These are phyloP conservation scores for Diplodia sapinea DNA, from an alignment of 2,329 filamentous ascomycete genomes.

Conservation along the genomic window DNA sequence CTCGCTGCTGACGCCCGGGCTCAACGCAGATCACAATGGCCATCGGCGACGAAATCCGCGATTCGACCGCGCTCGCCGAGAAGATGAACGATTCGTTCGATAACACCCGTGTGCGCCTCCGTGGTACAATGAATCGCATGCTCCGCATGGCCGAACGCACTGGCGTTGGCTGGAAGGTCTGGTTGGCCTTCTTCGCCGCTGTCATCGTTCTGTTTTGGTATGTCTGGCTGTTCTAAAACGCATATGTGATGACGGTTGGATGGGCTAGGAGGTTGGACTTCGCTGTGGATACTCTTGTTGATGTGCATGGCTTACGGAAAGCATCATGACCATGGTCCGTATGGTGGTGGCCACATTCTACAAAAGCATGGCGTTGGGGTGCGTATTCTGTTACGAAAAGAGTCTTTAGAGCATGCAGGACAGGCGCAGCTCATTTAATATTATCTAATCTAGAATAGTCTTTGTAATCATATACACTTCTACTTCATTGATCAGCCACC, in stretches of 20 bases:
- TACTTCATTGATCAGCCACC: neutral
- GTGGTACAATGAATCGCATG: conserved; percentile 97
- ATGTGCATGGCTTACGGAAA: conserved; percentile 23
- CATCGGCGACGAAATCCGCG: conserved; percentile 94
- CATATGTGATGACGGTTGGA: neutral
- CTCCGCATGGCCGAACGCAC: conserved; percentile 91
- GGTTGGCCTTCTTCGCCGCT: conserved; percentile 85
- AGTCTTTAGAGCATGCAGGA: conserved; percentile 11
- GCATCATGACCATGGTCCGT: conserved; percentile 20
- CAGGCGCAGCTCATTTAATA: conserved; percentile 18
- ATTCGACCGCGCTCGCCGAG: conserved; percentile 84
- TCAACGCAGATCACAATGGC: conserved; percentile 77
- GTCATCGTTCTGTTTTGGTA: conserved; percentile 86
- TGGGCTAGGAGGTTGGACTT: neutral
- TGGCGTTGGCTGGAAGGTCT: conserved; percentile 94
- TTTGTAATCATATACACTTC: conserved; percentile 23
- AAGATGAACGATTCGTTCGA: conserved; percentile 98
- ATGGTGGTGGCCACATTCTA: conserved; percentile 20
- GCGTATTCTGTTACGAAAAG: conserved; percentile 8
- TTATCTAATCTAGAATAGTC: conserved; percentile 4
- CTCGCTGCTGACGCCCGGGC: neutral
- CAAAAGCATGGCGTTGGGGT: conserved; percentile 31
- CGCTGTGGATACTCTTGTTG: conserved; percentile 7
- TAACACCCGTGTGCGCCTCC: conserved; percentile 76
- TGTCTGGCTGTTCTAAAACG: conserved; percentile 79